Conservation (phyloP, 2,329 filamentous ascomycete genomes). For the Alternaria gansuensis region DNA sequence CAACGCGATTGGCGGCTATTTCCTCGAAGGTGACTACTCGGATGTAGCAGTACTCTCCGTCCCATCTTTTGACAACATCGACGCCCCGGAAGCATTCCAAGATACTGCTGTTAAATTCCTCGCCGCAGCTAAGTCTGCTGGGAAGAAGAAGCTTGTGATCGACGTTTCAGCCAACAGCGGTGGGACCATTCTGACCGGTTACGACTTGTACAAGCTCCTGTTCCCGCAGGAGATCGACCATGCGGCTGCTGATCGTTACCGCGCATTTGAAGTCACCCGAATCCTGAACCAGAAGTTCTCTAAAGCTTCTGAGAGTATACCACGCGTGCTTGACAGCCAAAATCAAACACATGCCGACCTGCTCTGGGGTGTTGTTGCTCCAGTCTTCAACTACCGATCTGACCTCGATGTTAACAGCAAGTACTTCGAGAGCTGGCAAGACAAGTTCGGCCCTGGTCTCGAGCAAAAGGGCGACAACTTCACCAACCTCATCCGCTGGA, state of each 20-base stretch:
- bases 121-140: conserved; percentile 56
- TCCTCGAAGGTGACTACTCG: conserved; percentile 56
- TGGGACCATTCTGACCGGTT: conserved; percentile 67
- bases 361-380: conserved; percentile 51
- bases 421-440: conserved; percentile 57
- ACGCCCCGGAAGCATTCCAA: conserved; percentile 53
- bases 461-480: conserved; percentile 61
- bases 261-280: conserved; percentile 60
- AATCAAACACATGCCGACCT: conserved; percentile 51
- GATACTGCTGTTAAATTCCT: conserved; percentile 55
- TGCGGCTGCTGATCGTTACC: conserved; percentile 62
- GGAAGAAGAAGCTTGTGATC: conserved; percentile 68
- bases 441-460: conserved; percentile 58
- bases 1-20: conserved; percentile 60
- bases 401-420: conserved; percentile 60
- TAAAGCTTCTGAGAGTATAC: conserved; percentile 40
- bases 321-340: conserved; percentile 43
- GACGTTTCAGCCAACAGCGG: conserved; percentile 68
- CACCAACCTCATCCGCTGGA: conserved; percentile 66
- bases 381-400: conserved; percentile 59
- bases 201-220: conserved; percentile 68
- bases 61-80: conserved; percentile 53
- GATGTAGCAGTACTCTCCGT: conserved; percentile 59
- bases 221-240: conserved; percentile 60
- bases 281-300: conserved; percentile 56